These are phyloP conservation scores for Penicillium mononematosum DNA, from an alignment of 495 filamentous ascomycete genomes.

Conservation along the genomic window DNA sequence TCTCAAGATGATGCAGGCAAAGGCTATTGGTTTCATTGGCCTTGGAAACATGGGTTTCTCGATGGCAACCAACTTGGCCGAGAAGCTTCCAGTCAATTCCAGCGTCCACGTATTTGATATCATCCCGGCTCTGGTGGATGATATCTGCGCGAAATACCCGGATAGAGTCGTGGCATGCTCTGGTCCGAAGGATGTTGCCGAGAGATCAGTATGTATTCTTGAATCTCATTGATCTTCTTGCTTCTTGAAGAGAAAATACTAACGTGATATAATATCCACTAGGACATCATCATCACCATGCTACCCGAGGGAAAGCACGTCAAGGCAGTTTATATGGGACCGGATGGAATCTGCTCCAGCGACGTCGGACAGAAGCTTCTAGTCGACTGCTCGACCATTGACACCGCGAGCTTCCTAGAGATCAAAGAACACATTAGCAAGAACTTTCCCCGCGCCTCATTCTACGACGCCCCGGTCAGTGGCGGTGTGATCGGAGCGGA, in stretches of 20 bases:
- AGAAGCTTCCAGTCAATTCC: constrained; percentile 34
- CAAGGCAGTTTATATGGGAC: constrained; percentile 50
- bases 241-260: neutral
- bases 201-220: constrained; percentile 35
- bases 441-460: constrained; percentile 24
- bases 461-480: constrained; percentile 47
- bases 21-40: constrained; percentile 46
- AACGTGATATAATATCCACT: constrained; percentile 1
- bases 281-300: constrained; percentile 67
- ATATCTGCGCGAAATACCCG: constrained; percentile 29
- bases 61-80: constrained; percentile 41
- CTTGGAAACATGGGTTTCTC: constrained; percentile 49
- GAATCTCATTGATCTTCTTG: neutral
- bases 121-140: constrained; percentile 28
- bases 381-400: constrained; percentile 49
- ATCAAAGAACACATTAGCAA: constrained; percentile 32
- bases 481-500: constrained; percentile 48
- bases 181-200: constrained; percentile 41
- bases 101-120: constrained; percentile 44
- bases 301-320: constrained; percentile 67
- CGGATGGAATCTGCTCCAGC: constrained; percentile 33
- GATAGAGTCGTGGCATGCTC: constrained; percentile 24
- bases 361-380: constrained; percentile 33
- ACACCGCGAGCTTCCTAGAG: constrained; percentile 38
- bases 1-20: neutral